Evolutionary conservation across 2,329 filamentous ascomycete species (phyloP), one percentile per base, ranked within the genome.

Genomic region (Fusarium gaditjirri): DNA sequence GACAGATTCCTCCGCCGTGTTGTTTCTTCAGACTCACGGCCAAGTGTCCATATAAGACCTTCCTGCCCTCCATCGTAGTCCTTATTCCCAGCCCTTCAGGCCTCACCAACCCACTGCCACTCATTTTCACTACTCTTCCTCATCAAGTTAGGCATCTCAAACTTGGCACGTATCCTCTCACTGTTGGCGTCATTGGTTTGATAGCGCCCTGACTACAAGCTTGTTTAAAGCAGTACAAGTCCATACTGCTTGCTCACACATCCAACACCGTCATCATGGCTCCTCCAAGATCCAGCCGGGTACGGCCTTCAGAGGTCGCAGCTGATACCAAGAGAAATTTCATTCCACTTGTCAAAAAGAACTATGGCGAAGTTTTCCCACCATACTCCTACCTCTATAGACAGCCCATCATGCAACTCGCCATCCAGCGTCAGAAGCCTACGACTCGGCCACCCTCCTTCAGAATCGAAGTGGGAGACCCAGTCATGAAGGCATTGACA

Each of bases 291-390:
- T 76, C 79, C 35, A 76, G 77, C 64, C 76, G 78, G 36, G 78
- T 81, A 54, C 78, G 79, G 75, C 81, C 81, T 36, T 81, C 91
- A 43, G 91, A 94, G 72, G 89, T 94, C 59, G 92, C 92, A 60
- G 88, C 89, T 31, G 91, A 93, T 78, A 92, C 91, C n/a, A 93
- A 93, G 81, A 87, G 86, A 75, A 86, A 87, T 65, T 92, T 91
- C 78, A 91, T 93, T 71, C 91, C 92, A 21, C 83, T 87, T 70
- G 89, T 93, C 75, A 87, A 85, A 76, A 83, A 85, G 39, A 84
- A 88, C 77, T 90, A 87, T 81, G 84, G 82, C 65, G 83, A 84
- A 62, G 80, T 81, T 76, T 92, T 84, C 85, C 86, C 85, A 21
- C 86, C 86, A 8, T 86, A 84, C 72, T 93, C 91, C 6, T 87